Conservation (phyloP, 257 asterid species). For the Solanum paucissectum region DNA sequence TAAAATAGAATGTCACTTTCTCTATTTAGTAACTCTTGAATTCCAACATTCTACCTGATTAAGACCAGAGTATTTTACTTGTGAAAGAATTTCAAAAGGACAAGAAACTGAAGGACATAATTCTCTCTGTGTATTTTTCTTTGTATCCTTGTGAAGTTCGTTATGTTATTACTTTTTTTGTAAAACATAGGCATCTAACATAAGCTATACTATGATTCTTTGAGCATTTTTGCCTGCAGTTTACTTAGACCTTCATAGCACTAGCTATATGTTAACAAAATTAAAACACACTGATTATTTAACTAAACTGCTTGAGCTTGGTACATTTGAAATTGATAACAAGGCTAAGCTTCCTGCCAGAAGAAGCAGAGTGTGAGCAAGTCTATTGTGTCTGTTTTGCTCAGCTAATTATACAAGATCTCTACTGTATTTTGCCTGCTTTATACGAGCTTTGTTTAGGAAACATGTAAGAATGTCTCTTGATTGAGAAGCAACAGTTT, state of each 20-base stretch:
- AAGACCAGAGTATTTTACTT: not conserved
- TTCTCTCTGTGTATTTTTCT: not conserved
- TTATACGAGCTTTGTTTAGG: constrained; percentile 12
- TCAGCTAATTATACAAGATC: constrained; percentile 36
- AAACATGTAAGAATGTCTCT: constrained; percentile 12
- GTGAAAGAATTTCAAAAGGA: not conserved
- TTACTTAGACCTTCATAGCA: not conserved
- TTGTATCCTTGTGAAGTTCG: not conserved
- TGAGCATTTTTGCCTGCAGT: not conserved
- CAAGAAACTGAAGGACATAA: not conserved
- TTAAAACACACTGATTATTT: not conserved
- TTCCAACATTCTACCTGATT: not conserved
- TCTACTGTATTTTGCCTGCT: constrained; percentile 6
- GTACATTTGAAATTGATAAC: constrained; percentile 5
- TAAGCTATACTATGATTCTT: not conserved
- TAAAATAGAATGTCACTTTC: not conserved
- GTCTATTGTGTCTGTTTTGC: constrained; percentile 22
- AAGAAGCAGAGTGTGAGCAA: constrained; percentile 21
- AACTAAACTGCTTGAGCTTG: constrained; percentile 10
- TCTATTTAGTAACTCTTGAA: not conserved
- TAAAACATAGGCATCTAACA: not conserved
- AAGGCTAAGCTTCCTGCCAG: constrained; percentile 24
- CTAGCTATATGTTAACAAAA: not conserved
- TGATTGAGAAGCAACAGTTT: constrained; percentile 15
- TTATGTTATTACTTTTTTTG: not conserved